phyloP scores from a whole-genome alignment of 2,329 filamentous ascomycete species.

The Alternaria dauci region DNA sequence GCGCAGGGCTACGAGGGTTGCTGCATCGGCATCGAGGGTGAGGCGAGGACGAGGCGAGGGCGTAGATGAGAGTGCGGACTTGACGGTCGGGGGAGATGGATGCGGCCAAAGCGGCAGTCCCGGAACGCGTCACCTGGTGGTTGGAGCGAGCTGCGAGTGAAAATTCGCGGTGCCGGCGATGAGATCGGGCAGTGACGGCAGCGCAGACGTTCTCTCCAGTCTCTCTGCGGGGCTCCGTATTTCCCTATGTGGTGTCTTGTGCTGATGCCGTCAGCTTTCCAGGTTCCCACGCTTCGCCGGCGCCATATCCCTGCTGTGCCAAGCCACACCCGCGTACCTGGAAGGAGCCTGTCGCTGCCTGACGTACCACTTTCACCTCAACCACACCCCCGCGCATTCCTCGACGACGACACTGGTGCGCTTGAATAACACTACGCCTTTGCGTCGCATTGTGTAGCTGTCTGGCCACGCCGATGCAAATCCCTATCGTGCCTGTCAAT shows the following conservation, averaged over 20 bases:
- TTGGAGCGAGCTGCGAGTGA: background rate
- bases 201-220: background rate
- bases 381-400: background rate
- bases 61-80: conserved; percentile 16
- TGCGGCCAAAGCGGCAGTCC: conserved; percentile 24
- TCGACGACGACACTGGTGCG: background rate
- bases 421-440: background rate
- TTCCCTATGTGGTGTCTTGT: conserved; percentile 8
- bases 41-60: conserved; percentile 16
- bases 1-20: conserved; percentile 25
- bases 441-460: background rate
- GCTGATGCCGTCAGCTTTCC: conserved; percentile 29
- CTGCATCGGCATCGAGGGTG: conserved; percentile 25
- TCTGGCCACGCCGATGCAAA: background rate
- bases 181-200: background rate
- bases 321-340: conserved; percentile 14
- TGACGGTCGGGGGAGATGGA: conserved; percentile 18
- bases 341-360: conserved; percentile 14
- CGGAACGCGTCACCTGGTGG: conserved; percentile 18
- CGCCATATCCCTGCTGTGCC: conserved; percentile 17
- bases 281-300: conserved; percentile 22
- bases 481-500: background rate
- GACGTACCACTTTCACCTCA: background rate
- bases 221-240: conserved; percentile 14
- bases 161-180: background rate